A percentile compares a stretch with the other conserved stretches of the same genome.
phyloP scores from a whole-genome alignment of 2,329 filamentous ascomycete species.

The Pyrenophora tritici-repentis region DNA sequence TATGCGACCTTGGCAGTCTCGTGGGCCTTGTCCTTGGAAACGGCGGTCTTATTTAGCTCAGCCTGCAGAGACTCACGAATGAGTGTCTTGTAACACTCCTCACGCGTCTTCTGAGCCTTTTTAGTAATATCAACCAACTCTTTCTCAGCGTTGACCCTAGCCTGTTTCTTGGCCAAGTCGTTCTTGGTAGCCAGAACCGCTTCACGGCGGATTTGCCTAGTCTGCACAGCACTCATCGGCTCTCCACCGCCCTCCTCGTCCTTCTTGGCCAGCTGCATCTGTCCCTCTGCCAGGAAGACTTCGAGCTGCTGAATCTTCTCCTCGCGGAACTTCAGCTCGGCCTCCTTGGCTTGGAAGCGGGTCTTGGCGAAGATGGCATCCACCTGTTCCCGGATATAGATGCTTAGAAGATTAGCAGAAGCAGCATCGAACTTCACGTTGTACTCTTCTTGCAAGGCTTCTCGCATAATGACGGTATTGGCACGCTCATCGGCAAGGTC shows the following conservation, averaged over 20 bases:
- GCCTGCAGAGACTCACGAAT: slow-evolving; percentile 10
- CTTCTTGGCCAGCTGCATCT: slow-evolving; percentile 23
- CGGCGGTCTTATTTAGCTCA: slow-evolving; percentile 4
- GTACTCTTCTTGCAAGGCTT: slow-evolving; percentile 12
- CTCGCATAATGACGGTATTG: slow-evolving; percentile 10
- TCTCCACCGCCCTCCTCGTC: slow-evolving; percentile 14
- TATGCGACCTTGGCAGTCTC: slow-evolving; percentile 14
- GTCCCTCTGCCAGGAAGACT: slow-evolving; percentile 26
- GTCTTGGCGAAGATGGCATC: slow-evolving; percentile 13
- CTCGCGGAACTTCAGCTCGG: slow-evolving; percentile 18
- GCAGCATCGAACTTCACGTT: slow-evolving; percentile 13
- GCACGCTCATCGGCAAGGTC: slow-evolving; percentile 25
- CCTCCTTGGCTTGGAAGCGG: slow-evolving; percentile 12
- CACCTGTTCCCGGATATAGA: slow-evolving; percentile 24
- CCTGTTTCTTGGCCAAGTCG: neutral
- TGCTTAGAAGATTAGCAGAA: slow-evolving; percentile 11
- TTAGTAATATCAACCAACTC: slow-evolving; percentile 20
- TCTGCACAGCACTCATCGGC: slow-evolving; percentile 13
- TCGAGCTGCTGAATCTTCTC: slow-evolving; percentile 23
- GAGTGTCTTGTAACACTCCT: slow-evolving; percentile 23
- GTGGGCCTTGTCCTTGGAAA: neutral
- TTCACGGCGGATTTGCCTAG: slow-evolving; percentile 9
- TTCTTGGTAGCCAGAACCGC: slow-evolving; percentile 9
- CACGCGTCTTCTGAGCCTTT: slow-evolving; percentile 21
- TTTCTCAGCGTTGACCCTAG: slow-evolving; percentile 2